Evolutionary conservation across 495 filamentous ascomycete species (phyloP).

Genomic region (Hypomontagnella submonticulosa): DNA sequence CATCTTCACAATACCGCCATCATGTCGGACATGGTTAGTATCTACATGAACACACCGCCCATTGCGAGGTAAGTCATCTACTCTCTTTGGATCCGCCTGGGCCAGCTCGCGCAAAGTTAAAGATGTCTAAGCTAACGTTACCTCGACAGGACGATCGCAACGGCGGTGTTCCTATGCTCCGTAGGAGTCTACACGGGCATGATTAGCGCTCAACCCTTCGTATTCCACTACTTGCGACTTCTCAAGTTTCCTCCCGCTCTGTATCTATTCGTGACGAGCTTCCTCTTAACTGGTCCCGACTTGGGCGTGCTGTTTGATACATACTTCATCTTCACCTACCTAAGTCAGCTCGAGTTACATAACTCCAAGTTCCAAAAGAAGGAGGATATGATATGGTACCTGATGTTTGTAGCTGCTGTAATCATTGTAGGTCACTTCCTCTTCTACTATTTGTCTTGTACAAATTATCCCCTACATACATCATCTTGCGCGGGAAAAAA

Average conservation of each 20-base stretch:
- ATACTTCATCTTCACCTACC: slow-evolving; percentile 69
- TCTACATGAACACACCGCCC: slow-evolving; percentile 46
- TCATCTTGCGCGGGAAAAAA: background rate
- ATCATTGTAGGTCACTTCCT: slow-evolving; percentile 56
- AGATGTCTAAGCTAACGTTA: slow-evolving; percentile 12
- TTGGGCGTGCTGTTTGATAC: slow-evolving; percentile 81
- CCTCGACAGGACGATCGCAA: slow-evolving; percentile 72
- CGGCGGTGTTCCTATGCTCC: slow-evolving; percentile 72
- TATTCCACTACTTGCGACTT: slow-evolving; percentile 67
- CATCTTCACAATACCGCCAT: slow-evolving; percentile 11
- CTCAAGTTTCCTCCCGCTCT: slow-evolving; percentile 71
- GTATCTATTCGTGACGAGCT: slow-evolving; percentile 70
- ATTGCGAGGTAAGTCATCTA: slow-evolving; percentile 44
- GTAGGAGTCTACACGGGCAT: slow-evolving; percentile 69
- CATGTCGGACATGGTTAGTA: slow-evolving; percentile 45
- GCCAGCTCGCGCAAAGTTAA: background rate
- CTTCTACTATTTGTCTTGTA: slow-evolving; percentile 4
- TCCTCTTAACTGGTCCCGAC: slow-evolving; percentile 73
- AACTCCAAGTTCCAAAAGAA: slow-evolving; percentile 56
- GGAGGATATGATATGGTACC: slow-evolving; percentile 62
- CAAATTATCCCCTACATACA: background rate
- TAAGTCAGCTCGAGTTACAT: slow-evolving; percentile 55
- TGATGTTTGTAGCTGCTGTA: slow-evolving; percentile 55
- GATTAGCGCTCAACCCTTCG: slow-evolving; percentile 62
- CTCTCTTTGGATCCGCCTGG: background rate